These are phyloP conservation scores for Excoecaria agallocha DNA, from an alignment of 345 rosid species.

Conservation along the genomic window DNA sequence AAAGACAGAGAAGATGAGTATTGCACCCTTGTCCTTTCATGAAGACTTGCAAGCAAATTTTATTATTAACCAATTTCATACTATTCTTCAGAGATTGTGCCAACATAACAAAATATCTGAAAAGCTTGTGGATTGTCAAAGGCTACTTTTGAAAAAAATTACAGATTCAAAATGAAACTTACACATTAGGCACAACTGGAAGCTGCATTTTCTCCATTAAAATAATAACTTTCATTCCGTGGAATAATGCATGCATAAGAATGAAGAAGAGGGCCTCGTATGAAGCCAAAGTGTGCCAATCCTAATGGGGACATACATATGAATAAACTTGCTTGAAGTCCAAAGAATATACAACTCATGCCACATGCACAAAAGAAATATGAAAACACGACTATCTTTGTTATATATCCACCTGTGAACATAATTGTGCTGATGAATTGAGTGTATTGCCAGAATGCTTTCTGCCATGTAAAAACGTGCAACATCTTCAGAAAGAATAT, in stretches of 20 bases:
- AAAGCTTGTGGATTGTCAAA: background rate
- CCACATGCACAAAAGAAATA: background rate
- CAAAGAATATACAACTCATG: background rate
- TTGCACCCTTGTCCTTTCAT: background rate
- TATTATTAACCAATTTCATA: too few relatives aligned
- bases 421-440: conserved; percentile 20
- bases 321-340: background rate
- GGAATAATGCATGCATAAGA: background rate
- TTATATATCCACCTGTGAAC: conserved; percentile 21
- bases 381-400: background rate
- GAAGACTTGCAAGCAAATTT: background rate
- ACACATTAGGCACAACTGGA: background rate
- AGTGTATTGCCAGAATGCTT: conserved; percentile 23
- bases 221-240: background rate
- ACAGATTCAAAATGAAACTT: background rate
- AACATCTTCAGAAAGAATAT: conserved; percentile 85
- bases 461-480: conserved; percentile 67
- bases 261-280: background rate
- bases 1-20: conserved; percentile 2
- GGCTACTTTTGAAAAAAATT: background rate
- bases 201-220: background rate
- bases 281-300: conserved; percentile 2
- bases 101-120: too few relatives aligned
- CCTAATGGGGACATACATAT: background rate
- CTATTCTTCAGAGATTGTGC: too few relatives aligned